A percentile compares a stretch with the other conserved stretches of the same genome.
phyloP scores from a whole-genome alignment of 306 rosid genomes.

The Begonia fuchsioides region DNA sequence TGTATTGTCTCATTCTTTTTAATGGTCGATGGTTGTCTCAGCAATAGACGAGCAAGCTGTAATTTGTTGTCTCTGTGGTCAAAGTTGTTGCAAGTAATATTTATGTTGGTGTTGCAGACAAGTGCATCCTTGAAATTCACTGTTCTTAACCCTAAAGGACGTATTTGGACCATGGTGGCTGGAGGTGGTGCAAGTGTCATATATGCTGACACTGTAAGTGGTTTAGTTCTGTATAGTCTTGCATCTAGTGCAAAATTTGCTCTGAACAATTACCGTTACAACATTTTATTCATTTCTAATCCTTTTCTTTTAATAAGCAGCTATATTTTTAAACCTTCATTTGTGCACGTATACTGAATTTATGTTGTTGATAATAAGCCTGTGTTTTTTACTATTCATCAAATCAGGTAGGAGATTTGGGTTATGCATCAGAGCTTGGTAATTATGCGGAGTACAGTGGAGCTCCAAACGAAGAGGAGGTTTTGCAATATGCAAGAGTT shows the following conservation, averaged over 20 bases:
- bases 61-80: slow-evolving; percentile 2
- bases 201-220: slow-evolving; percentile 71
- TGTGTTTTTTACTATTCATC: too few relatives aligned
- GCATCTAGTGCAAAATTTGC: slow-evolving; percentile 7
- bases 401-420: slow-evolving; percentile 74
- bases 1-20: neutral
- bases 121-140: slow-evolving; percentile 79
- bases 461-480: slow-evolving; percentile 92
- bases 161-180: slow-evolving; percentile 92
- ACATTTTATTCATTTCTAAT: neutral
- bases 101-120: slow-evolving; percentile 33
- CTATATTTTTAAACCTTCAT: neutral
- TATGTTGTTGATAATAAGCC: too few relatives aligned
- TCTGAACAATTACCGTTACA: slow-evolving; percentile 2
- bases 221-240: slow-evolving; percentile 2
- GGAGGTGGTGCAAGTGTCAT: slow-evolving; percentile 94
- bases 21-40: slow-evolving; percentile 1
- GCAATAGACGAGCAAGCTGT: neutral
- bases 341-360: too few relatives aligned
- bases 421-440: slow-evolving; percentile 89
- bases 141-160: slow-evolving; percentile 74
- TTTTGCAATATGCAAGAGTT: slow-evolving; percentile 81
- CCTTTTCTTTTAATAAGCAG: neutral
- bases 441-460: slow-evolving; percentile 94
- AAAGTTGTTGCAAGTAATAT: slow-evolving; percentile 8